These are phyloP conservation scores for Rauvolfia tetraphylla DNA, from an alignment of 257 asterid species.

Conservation along the genomic window DNA sequence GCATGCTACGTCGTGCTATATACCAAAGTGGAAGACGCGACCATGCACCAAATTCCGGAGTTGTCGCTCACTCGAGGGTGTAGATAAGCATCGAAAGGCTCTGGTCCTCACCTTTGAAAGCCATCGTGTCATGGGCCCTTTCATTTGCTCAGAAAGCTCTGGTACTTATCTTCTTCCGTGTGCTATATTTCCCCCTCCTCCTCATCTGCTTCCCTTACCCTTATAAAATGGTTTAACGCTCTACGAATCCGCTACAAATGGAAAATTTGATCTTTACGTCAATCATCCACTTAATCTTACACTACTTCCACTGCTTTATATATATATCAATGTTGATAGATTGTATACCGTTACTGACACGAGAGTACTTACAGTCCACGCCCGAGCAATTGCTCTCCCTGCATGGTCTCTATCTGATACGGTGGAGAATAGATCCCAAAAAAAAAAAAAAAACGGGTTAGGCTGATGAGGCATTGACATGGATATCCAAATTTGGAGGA, in stretches of 20 bases:
- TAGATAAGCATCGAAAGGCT: conserved; percentile 9
- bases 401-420: not conserved
- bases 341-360: not conserved
- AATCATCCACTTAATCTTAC: not conserved
- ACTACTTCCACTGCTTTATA: not conserved
- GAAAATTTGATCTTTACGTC: not conserved
- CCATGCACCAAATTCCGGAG: not conserved
- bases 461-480: conserved; percentile 9
- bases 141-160: too few relatives aligned
- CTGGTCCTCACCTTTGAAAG: conserved; percentile 5
- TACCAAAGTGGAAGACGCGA: not conserved
- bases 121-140: conserved; percentile 1
- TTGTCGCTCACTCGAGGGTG: not conserved
- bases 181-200: not conserved
- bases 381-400: too few relatives aligned
- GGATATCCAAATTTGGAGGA: conserved; percentile 12
- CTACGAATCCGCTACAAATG: not conserved
- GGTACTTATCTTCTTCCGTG: not conserved
- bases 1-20: too few relatives aligned
- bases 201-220: not conserved
- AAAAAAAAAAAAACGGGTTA: not conserved
- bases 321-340: not conserved
- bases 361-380: not conserved
- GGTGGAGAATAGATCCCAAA: not conserved
- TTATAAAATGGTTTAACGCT: too few relatives aligned